Evolutionary conservation across 2,329 filamentous ascomycete species (phyloP), one percentile per base, ranked within the genome.

Genomic region (Pseudogymnoascus sp.): DNA sequence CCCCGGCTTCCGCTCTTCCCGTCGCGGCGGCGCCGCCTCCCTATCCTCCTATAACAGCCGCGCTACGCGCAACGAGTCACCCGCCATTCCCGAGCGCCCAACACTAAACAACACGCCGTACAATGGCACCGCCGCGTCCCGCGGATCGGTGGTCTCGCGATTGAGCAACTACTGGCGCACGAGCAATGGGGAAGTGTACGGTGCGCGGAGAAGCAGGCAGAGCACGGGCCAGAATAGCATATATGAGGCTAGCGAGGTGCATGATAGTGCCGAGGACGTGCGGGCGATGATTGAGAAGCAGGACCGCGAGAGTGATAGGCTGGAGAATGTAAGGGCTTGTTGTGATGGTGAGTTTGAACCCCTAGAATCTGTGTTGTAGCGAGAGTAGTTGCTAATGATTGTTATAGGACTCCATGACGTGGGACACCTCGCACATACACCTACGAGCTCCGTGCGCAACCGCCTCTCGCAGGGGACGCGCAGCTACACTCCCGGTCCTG

Each of bases 291-390:
- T 93, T 70, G 90, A 93, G 76, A 81, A 84, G 67, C 87, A 92
- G 72, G 88, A 93, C 71, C 80, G 86, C 62, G 89, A 93, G 68
- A 81, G 87, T 26, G 90, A 93, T 72, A 83, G 87, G 66, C 81
- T 97, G 71, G 93, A 97, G 80, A 97, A 99, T 75, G 95, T 99
- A 68, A 83, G 95, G 73, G 93, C 93, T 65, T 99, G 95, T 78
- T 99, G 95, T 76, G 95, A 97, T 83, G 95, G 93, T 93, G 82
- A 84, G 88, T 79, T 64, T 64, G 59, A 61, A 14, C 7, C 12
- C 34, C 34, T 2, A 36, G 47, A 61, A 31, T 36, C 65, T 64
- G 63, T 61, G 70, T 66, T 47, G 37, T 6, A 65, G 7, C 6
- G 12, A 16, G 39, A 47, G n/a, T 21, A 4, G n/a, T 34, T 57